Evolutionary conservation across 805 yeast genomes (phyloP).

Genomic region (Kluyveromyces dobzhanskii): DNA sequence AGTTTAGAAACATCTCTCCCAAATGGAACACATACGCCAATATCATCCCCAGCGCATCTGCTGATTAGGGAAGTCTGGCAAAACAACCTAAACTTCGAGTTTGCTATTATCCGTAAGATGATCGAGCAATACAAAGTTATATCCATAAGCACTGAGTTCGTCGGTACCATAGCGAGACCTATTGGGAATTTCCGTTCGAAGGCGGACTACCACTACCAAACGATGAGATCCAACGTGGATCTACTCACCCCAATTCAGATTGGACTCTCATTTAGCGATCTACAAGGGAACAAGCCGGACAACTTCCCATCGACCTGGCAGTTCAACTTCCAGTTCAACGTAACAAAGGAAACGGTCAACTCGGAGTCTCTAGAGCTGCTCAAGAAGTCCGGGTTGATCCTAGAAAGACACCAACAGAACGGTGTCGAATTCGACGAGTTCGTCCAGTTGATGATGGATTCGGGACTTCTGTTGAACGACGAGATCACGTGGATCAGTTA

Average conservation of each 20-base stretch:
- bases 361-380: constrained; percentile 76
- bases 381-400: constrained; percentile 75
- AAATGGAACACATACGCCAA: constrained; percentile 7
- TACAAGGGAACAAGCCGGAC: constrained; percentile 61
- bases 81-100: constrained; percentile 59
- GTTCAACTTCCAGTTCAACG: constrained; percentile 80
- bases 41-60: constrained; percentile 29
- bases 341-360: constrained; percentile 74
- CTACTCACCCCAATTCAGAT: constrained; percentile 78
- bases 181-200: constrained; percentile 87
- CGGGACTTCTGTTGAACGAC: constrained; percentile 70
- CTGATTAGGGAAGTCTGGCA: constrained; percentile 67
- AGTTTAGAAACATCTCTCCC: constrained; percentile 8
- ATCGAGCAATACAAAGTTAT: constrained; percentile 47
- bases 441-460: constrained; percentile 75
- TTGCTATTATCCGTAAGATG: constrained; percentile 50
- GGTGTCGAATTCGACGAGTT: constrained; percentile 78
- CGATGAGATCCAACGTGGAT: constrained; percentile 86
- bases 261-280: constrained; percentile 68
- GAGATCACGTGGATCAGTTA: constrained; percentile 79
- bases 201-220: constrained; percentile 91
- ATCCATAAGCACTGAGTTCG: constrained; percentile 84
- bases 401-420: constrained; percentile 57
- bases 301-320: constrained; percentile 82
- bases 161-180: constrained; percentile 94